Evolutionary conservation across 306 rosid genomes (phyloP), one percentile per base, ranked within the genome.

Genomic region (Biancaea sappan): DNA sequence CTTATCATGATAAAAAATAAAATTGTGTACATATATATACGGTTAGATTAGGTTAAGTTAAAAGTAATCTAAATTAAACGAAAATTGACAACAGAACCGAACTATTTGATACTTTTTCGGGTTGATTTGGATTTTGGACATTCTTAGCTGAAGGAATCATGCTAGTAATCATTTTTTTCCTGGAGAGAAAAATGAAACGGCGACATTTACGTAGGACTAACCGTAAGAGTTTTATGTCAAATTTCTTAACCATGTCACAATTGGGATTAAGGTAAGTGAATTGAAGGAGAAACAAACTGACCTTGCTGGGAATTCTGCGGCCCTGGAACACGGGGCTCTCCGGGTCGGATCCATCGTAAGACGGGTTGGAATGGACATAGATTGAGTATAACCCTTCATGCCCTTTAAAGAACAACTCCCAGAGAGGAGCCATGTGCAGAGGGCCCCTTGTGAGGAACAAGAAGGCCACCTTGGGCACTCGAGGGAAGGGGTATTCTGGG

Each of bases 221-320:
- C 32, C 60, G n/a, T 54, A 24, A 19, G 44, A 19, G 44, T 22
- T 8, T 12, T 38, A 15, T 38, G 34, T 1, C 8, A 18, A 18
- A 76, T 76, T 32, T 16, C n/a, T 62, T 37, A 24, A 21, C 32
- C 4, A 15, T 44, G n/a, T 8, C 5, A 13, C 14, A 2, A 26
- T 48, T 52, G 50, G 52, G 48, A 78, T 41, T 16, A 71, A 64
- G 26, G 43, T 44, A 19, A 64, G 19, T 16, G 4, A 81, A 73
- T 19, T 52, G 47, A 48, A 73, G 29, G 41, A 56, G 18, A 48
- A 69, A 64, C 14, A n/a, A 52, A 84, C 93, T 85, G 29, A 93
- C 98, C 97, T 89, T 74, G 37, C 97, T 91, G 1, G 97, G 98
- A 43, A 93, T 82, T 76, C 87, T 89, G 29, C 97, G 73, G 69